Evolutionary conservation across 345 rosid genomes (phyloP).

Genomic region (Populus ilicifolia): DNA sequence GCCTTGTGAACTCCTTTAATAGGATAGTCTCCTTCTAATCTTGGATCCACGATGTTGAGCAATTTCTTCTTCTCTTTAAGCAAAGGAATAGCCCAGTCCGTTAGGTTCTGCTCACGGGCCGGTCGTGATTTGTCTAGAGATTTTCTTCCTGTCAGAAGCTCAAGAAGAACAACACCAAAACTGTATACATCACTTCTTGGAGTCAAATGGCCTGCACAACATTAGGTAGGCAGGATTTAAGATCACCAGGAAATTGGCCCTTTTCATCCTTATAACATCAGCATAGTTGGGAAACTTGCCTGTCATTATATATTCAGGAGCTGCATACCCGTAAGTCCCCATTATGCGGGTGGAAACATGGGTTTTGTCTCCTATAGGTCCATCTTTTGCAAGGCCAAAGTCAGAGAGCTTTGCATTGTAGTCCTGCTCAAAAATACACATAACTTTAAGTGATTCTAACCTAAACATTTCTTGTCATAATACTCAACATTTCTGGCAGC

Average conservation of each 20-base stretch:
- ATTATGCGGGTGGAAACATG: slow-evolving; percentile 97
- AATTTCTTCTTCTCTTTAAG: slow-evolving; percentile 89
- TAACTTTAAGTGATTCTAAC: background rate
- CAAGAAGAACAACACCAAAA: slow-evolving; percentile 21
- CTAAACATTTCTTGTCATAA: background rate
- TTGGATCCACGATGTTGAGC: slow-evolving; percentile 66
- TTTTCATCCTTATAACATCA: background rate
- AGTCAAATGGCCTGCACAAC: slow-evolving; percentile 13
- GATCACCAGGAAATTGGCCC: background rate
- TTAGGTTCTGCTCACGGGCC: slow-evolving; percentile 74
- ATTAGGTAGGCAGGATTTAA: background rate
- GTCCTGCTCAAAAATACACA: slow-evolving; percentile 45
- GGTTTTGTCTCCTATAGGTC: slow-evolving; percentile 94
- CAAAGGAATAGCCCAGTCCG: slow-evolving; percentile 88
- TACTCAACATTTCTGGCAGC: background rate
- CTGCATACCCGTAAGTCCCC: slow-evolving; percentile 99
- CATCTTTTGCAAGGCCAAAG: slow-evolving; percentile 95
- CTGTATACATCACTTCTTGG: slow-evolving; percentile 45
- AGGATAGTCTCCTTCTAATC: slow-evolving; percentile 71
- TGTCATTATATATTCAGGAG: slow-evolving; percentile 97
- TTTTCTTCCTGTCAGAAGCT: slow-evolving; percentile 66
- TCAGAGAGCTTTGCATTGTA: slow-evolving; percentile 92
- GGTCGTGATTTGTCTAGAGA: slow-evolving; percentile 85
- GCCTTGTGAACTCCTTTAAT: slow-evolving; percentile 76
- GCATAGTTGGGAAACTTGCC: slow-evolving; percentile 32